Evolutionary conservation across 345 rosid species (phyloP), one percentile per base, ranked within the genome.

Genomic region (Excoecaria cochinchinensis): DNA sequence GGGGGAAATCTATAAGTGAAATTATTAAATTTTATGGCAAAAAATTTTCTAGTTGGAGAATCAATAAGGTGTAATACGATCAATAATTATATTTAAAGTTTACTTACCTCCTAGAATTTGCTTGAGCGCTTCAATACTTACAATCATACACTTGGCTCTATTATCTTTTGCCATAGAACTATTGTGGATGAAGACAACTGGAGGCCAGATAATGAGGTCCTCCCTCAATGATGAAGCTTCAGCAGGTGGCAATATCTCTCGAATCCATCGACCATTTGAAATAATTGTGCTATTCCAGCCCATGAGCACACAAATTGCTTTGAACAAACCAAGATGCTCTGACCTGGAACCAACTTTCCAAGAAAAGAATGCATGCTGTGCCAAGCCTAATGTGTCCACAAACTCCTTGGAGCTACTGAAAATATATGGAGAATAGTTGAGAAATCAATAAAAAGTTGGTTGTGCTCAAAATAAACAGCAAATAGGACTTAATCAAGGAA

Each of bases 151-250:
- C 21, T 82, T 82, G 40, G 44, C 76, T 22, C 78, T 76, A 70
- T 70, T 70, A n/a, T 76, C n/a, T 40, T 71, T 82, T 51, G 79
- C 77, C 61, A 83, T 75, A 77, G 86, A 84, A 69, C 77, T 83
- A 78, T 86, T 84, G 48, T 86, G 86, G 71, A 89, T 39, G 58
- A 87, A 21, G n/a, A 87, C 83, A 16, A 81, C 77, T 1, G 90
- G 88, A 16, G 89, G 90, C 90, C 90, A 89, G 39, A 87, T 81
- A 57, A 87, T 82, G 56, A 89, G 87, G 77, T 87, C 88, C 65
- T 86, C 84, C 73, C 80, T 86, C 85, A 83, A 21, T 53, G 84
- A 78, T 50, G 67, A 68, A 57, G 83, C 85, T 72, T 86, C 86
- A 69, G 80, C 76, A 13, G 71, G 59, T 13, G 84, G 77, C 73